These are phyloP conservation scores for Ampelocalamus luodianensis DNA, from an alignment of 176 grass and related monocot genomes.

Conservation along the genomic window DNA sequence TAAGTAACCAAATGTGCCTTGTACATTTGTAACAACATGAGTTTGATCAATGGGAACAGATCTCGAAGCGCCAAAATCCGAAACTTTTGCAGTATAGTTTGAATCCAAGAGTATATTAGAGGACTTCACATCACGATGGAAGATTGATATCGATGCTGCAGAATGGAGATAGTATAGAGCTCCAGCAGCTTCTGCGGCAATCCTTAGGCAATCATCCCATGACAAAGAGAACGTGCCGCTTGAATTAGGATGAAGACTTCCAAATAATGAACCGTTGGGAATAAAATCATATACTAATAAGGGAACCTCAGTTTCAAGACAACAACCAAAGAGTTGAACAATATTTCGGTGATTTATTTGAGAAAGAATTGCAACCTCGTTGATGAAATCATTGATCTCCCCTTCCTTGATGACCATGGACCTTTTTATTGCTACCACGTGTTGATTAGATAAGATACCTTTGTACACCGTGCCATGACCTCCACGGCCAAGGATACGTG, in stretches of 20 bases:
- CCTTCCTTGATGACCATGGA: not conserved
- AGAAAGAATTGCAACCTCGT: not conserved
- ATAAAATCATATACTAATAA: not conserved
- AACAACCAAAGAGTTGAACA: not conserved
- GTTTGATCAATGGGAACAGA: not conserved
- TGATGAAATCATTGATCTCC: not conserved
- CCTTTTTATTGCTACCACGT: not conserved
- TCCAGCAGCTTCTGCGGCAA: not conserved
- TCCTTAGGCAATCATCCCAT: not conserved
- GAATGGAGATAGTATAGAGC: not conserved
- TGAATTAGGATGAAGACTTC: not conserved
- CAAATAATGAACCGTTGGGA: not conserved
- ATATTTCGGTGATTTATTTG: not conserved
- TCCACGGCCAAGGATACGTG: not conserved
- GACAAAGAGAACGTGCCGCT: not conserved
- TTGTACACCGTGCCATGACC: not conserved
- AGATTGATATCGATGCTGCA: not conserved
- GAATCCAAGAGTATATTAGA: not conserved
- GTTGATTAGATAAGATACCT: slow-evolving; percentile 26
- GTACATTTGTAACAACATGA: not conserved
- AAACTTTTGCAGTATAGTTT: not conserved
- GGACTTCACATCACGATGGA: not conserved
- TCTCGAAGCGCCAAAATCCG: not conserved
- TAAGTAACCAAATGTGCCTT: not conserved
- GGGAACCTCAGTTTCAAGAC: not conserved